A percentile compares a stretch with the other conserved stretches of the same genome.
Evolutionary conservation across 1,284 basidiomycete genomes (phyloP).

Genomic region (Ustilago curta): DNA sequence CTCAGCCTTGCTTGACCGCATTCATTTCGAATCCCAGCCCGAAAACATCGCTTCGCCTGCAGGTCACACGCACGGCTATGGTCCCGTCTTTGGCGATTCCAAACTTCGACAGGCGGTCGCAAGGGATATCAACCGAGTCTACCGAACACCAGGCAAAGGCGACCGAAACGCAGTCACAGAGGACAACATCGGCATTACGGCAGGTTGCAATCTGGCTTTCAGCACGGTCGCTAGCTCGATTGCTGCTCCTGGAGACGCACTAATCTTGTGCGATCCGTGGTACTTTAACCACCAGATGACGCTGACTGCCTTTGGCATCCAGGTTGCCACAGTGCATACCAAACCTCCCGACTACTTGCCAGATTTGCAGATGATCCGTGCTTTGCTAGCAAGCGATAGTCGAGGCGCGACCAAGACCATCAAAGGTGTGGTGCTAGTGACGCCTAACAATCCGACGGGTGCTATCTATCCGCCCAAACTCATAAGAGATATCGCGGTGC

Average conservation of each 20-base stretch:
- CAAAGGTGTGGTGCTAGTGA: conserved; percentile 75
- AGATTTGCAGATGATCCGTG: conserved; percentile 73
- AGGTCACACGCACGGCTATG: conserved; percentile 74
- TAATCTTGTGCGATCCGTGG: conserved; percentile 83
- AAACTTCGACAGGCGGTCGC: conserved; percentile 75
- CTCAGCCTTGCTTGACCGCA: conserved; percentile 31
- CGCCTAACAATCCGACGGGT: conserved; percentile 77
- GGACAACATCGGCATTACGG: conserved; percentile 72
- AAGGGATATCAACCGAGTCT: conserved; percentile 77
- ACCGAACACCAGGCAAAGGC: conserved; percentile 72
- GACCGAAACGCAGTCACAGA: conserved; percentile 67
- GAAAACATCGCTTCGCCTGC: conserved; percentile 29
- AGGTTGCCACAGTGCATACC: conserved; percentile 76
- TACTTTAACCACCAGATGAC: conserved; percentile 74
- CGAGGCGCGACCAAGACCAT: conserved; percentile 72
- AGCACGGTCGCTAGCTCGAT: conserved; percentile 77
- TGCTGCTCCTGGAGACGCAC: conserved; percentile 79
- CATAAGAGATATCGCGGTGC: conserved; percentile 76
- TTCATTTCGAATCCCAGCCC: conserved; percentile 31
- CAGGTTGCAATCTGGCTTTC: conserved; percentile 81
- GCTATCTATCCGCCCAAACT: conserved; percentile 77
- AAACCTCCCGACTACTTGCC: conserved; percentile 74
- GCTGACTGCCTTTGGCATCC: conserved; percentile 71
- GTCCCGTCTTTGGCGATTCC: conserved; percentile 77
- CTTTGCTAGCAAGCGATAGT: conserved; percentile 73